phyloP scores from a whole-genome alignment of 208 protist species.

The Trypanosoma cruzi region DNA sequence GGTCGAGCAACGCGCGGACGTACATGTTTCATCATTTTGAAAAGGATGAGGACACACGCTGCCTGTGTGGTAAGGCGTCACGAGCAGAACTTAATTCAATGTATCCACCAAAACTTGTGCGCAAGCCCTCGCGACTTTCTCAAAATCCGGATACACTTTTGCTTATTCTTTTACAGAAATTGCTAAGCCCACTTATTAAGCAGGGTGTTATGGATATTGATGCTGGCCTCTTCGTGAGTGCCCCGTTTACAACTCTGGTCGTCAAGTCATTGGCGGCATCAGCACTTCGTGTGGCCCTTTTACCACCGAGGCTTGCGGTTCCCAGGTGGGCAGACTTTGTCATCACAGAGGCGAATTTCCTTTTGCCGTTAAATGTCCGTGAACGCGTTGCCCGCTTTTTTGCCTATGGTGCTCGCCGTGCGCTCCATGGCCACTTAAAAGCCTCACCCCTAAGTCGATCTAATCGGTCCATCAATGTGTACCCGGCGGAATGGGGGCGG shows the following conservation, averaged over 20 bases:
- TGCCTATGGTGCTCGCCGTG: slow-evolving; percentile 77
- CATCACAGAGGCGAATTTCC: slow-evolving; percentile 68
- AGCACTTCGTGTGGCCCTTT: slow-evolving; percentile 74
- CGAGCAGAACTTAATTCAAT: slow-evolving; percentile 55
- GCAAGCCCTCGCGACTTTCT: slow-evolving; percentile 48
- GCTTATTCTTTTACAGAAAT: slow-evolving; percentile 71
- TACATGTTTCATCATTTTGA: slow-evolving; percentile 85
- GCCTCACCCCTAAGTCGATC: slow-evolving; percentile 46
- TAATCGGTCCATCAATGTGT: slow-evolving; percentile 37
- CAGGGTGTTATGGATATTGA: slow-evolving; percentile 16
- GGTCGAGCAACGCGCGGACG: slow-evolving; percentile 23
- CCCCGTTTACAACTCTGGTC: slow-evolving; percentile 41
- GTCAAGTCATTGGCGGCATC: slow-evolving; percentile 74
- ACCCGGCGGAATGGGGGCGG: slow-evolving; percentile 67
- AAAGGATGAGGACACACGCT: slow-evolving; percentile 42
- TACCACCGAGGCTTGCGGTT: slow-evolving; percentile 72
- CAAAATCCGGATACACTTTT: slow-evolving; percentile 62
- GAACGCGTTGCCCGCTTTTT: slow-evolving; percentile 73
- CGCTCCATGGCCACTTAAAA: slow-evolving; percentile 65
- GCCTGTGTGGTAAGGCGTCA: slow-evolving; percentile 52
- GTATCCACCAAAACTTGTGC: slow-evolving; percentile 36
- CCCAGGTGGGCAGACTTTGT: slow-evolving; percentile 85
- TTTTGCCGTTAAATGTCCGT: slow-evolving; percentile 58
- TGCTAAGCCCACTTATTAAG: slow-evolving; percentile 23
- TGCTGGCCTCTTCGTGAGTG: slow-evolving; percentile 47